Evolutionary conservation across 139 green algal species (phyloP).

Genomic region (Volvox reticuliferus): DNA sequence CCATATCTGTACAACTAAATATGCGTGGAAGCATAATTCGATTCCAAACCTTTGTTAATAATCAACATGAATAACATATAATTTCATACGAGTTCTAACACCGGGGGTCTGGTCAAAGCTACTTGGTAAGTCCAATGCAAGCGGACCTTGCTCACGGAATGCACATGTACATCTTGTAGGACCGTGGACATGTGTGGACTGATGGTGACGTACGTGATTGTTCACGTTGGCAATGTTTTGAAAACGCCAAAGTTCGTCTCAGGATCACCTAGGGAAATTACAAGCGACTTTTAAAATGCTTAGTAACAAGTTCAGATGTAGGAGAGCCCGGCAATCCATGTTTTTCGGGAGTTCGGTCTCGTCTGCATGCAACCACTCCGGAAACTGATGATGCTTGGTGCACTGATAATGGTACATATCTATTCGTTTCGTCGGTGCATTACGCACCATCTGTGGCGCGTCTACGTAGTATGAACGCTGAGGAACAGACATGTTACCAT

Average conservation of each 20-base stretch:
- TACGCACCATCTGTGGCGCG: background rate
- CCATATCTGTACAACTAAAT: too few relatives aligned
- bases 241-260: background rate
- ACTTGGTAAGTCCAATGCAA: too few relatives aligned
- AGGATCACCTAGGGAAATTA: background rate
- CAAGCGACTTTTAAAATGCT: conserved; percentile 1
- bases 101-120: too few relatives aligned
- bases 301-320: background rate
- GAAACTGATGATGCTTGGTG: background rate
- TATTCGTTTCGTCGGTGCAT: background rate
- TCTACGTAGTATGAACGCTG: background rate
- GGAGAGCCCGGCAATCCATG: background rate
- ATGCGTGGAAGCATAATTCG: too few relatives aligned
- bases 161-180: too few relatives aligned
- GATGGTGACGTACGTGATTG: too few relatives aligned
- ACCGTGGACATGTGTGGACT: too few relatives aligned
- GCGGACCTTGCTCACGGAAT: too few relatives aligned
- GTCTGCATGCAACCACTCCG: background rate
- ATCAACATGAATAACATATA: too few relatives aligned
- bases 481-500: background rate
- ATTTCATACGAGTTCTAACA: too few relatives aligned
- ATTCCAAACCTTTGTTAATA: too few relatives aligned
- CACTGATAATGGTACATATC: background rate
- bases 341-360: background rate
- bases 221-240: background rate